Conservation (phyloP, 2,329 filamentous ascomycete genomes). For the Aureobasidium vineae region DNA sequence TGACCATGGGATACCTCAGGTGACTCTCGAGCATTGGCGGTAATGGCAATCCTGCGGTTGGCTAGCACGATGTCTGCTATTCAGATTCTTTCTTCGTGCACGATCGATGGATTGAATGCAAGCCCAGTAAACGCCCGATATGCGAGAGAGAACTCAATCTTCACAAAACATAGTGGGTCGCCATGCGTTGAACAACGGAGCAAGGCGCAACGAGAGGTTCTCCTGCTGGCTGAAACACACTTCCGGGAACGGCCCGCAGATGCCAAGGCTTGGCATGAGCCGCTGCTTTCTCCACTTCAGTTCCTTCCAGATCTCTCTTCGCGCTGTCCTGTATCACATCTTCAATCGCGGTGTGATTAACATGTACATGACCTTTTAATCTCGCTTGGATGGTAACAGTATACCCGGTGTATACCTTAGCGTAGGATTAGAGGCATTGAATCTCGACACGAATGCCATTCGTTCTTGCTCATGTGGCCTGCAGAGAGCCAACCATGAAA, state of each 20-base stretch:
- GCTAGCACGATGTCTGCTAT: background rate
- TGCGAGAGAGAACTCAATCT: background rate
- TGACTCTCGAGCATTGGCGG: background rate
- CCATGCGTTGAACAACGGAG: background rate
- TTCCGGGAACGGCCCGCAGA: background rate
- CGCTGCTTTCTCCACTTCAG: slow-evolving; percentile 2
- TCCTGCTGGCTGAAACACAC: slow-evolving; percentile 14
- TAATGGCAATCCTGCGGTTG: background rate
- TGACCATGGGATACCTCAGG: background rate
- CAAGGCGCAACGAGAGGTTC: background rate
- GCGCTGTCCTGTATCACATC: slow-evolving; percentile 14
- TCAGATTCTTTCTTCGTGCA: background rate
- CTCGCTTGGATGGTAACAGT: background rate
- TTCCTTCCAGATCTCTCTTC: background rate
- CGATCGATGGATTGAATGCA: background rate
- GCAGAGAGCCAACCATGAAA: background rate
- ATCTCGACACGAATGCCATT: background rate
- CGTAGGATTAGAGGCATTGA: background rate
- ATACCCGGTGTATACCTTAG: too few species aligned
- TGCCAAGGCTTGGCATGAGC: background rate
- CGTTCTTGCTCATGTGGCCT: background rate
- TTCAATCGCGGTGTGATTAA: slow-evolving; percentile 1
- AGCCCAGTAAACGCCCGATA: background rate
- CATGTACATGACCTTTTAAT: background rate
- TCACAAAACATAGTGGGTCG: slow-evolving; percentile 20